Evolutionary conservation across 371 early-diverging fungal genomes (phyloP).

Genomic region (Dinochytrium kinnereticum): DNA sequence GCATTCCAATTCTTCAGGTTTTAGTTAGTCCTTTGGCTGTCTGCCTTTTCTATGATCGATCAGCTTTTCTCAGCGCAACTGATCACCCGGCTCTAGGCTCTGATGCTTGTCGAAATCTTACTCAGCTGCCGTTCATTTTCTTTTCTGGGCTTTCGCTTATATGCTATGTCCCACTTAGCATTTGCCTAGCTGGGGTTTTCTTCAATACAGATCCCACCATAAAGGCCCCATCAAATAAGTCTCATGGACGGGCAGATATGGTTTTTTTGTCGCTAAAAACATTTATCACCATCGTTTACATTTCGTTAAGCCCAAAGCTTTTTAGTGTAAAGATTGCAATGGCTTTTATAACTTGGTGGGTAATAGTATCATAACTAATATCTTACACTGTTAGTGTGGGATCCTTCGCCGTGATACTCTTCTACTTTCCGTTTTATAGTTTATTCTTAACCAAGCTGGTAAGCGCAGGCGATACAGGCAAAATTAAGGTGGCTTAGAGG

Average conservation of each 20-base stretch:
- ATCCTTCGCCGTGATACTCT: background rate
- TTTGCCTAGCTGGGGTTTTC: slow-evolving; percentile 1
- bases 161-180: slow-evolving; percentile 6
- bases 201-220: slow-evolving; percentile 2
- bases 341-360: background rate
- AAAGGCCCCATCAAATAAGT: slow-evolving; percentile 8
- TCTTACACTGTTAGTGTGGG: background rate
- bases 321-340: background rate
- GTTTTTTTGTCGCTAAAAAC: slow-evolving; percentile 4
- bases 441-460: slow-evolving; percentile 1
- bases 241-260: slow-evolving; percentile 7
- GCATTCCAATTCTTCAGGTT: slow-evolving; percentile 7
- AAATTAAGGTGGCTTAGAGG: background rate
- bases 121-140: background rate
- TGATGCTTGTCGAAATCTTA: background rate
- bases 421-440: background rate
- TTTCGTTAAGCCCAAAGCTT: background rate
- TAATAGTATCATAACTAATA: background rate
- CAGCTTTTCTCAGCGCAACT: background rate
- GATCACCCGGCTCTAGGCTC: background rate
- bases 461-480: too few species aligned
- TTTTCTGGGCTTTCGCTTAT: background rate
- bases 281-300: background rate
- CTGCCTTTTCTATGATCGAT: background rate
- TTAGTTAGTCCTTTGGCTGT: background rate